Evolutionary conservation across 371 early-diverging fungal species (phyloP).

Genomic region (Mucor racemosus): DNA sequence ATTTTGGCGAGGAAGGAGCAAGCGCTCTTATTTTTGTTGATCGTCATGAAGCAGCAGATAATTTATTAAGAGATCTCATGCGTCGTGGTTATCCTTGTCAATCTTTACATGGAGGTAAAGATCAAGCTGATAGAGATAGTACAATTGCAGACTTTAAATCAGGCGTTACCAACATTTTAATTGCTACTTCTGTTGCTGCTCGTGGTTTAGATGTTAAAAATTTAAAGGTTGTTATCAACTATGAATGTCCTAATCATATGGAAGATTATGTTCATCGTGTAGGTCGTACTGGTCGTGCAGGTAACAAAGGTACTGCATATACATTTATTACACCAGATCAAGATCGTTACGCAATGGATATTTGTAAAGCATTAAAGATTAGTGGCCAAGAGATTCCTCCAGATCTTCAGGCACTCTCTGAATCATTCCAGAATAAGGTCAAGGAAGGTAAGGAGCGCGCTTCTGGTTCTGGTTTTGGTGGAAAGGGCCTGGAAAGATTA

Average conservation of each 20-base stretch:
- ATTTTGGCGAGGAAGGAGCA: conserved; percentile 60
- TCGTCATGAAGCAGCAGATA: conserved; percentile 94
- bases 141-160: conserved; percentile 93
- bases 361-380: conserved; percentile 87
- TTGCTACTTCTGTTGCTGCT: conserved; percentile 99
- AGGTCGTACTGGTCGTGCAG: conserved; percentile 99
- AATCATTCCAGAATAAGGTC: conserved; percentile 87
- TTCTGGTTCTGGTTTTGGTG: conserved; percentile 93
- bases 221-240: conserved; percentile 96
- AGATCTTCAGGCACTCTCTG: conserved; percentile 80
- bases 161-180: conserved; percentile 85
- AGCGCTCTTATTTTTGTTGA: conserved; percentile 93
- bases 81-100: conserved; percentile 91
- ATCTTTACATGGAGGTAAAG: conserved; percentile 96
- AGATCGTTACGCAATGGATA: conserved; percentile 91
- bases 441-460: conserved; percentile 85
- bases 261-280: conserved; percentile 99
- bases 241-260: conserved; percentile 98
- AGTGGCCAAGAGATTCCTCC: conserved; percentile 77
- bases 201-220: conserved; percentile 99
- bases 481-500: conserved; percentile 94
- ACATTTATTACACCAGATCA: conserved; percentile 96
- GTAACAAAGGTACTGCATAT: conserved; percentile 95
- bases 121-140: conserved; percentile 94
- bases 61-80: conserved; percentile 82